These are phyloP conservation scores for Pythium inflatum DNA, from an alignment of 352 stramenopile genomes.

Conservation along the genomic window DNA sequence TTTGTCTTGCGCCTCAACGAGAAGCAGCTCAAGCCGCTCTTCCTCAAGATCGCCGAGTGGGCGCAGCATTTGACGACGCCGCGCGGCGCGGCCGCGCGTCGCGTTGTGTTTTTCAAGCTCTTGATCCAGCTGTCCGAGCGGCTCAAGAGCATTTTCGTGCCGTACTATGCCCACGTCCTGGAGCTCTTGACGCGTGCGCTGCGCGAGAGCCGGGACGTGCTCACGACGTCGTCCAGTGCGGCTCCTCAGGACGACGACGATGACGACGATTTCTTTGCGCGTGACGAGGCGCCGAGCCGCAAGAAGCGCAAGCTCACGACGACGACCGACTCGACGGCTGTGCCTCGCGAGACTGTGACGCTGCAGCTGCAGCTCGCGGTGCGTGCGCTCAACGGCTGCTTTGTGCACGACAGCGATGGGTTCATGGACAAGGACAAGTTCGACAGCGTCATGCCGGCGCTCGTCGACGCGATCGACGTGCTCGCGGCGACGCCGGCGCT, in stretches of 20 bases:
- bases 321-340: constrained; percentile 16
- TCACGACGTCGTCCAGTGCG: constrained; percentile 41
- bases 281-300: constrained; percentile 33
- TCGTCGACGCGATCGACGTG: constrained; percentile 82
- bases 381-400: constrained; percentile 80
- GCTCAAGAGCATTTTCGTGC: constrained; percentile 87
- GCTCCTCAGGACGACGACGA: constrained; percentile 2
- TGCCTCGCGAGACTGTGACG: constrained; percentile 41
- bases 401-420: constrained; percentile 83
- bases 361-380: constrained; percentile 64
- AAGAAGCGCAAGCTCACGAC: constrained; percentile 66
- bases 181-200: constrained; percentile 58
- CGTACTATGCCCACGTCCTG: constrained; percentile 83
- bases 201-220: constrained; percentile 49
- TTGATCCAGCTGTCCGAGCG: constrained; percentile 79
- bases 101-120: constrained; percentile 83
- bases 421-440: constrained; percentile 91
- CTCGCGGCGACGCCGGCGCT: constrained; percentile 47
- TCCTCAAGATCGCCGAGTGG: constrained; percentile 86
- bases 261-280: constrained; percentile 67
- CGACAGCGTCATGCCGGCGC: constrained; percentile 65
- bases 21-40: constrained; percentile 89
- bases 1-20: constrained; percentile 89
- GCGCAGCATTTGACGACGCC: constrained; percentile 47
- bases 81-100: constrained; percentile 47